These are phyloP conservation scores for Pistacia vera DNA, from an alignment of 345 rosid genomes.

Conservation along the genomic window DNA sequence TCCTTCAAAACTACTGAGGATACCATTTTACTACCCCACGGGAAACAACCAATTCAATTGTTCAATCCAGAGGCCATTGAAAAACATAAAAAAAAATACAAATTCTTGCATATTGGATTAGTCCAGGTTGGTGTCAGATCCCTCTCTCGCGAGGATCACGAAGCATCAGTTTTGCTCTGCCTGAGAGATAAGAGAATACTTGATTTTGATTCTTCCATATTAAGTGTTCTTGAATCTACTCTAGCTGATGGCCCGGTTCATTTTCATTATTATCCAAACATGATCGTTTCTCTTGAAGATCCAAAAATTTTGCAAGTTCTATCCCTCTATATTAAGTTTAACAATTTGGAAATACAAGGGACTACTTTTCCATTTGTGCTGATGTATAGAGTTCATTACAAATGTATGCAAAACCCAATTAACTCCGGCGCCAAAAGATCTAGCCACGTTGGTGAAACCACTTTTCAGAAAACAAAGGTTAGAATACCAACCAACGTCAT, in stretches of 20 bases:
- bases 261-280: background rate
- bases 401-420: background rate
- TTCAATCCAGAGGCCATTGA: background rate
- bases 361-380: background rate
- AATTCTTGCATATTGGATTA: background rate
- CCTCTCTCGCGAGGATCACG: background rate
- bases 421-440: background rate
- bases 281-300: background rate
- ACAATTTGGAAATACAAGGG: background rate
- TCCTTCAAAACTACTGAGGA: background rate
- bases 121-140: constrained; percentile 6
- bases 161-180: background rate
- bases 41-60: background rate
- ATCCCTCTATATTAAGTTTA: background rate
- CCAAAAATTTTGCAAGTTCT: background rate
- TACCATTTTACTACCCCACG: background rate
- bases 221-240: background rate
- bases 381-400: background rate
- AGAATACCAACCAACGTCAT: no score
- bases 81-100: background rate
- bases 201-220: background rate
- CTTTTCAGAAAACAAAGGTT: background rate
- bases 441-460: background rate
- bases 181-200: background rate
- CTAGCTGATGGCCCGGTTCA: background rate